Conservation (phyloP, 2,329 filamentous ascomycete species). For the Colletotrichum sp. region DNA sequence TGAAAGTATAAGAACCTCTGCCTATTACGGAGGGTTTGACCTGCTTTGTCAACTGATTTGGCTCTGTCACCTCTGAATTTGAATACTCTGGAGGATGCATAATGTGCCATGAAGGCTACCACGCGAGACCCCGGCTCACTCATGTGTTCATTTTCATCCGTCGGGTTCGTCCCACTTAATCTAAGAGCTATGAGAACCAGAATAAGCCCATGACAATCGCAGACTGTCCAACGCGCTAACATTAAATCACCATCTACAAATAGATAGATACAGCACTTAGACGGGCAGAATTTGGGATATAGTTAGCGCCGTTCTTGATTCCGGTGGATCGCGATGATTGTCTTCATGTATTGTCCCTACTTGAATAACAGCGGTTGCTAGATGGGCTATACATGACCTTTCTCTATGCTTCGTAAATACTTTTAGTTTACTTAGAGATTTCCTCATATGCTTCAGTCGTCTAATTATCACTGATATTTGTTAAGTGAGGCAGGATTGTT, state of each 20-base stretch:
- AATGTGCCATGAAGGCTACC: fast-evolving
- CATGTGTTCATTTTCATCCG: fast-evolving
- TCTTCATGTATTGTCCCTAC: neutral
- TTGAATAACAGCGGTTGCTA: neutral
- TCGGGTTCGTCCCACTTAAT: neutral
- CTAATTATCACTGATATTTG: too few species aligned
- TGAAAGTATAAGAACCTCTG: too few species aligned
- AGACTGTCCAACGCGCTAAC: fast-evolving
- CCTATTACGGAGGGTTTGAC: too few species aligned
- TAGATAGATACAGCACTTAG: neutral
- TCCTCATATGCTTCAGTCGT: fast-evolving
- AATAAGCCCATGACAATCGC: neutral
- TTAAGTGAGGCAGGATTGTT: neutral
- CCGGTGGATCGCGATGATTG: neutral
- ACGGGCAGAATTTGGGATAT: neutral
- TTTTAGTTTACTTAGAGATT: neutral
- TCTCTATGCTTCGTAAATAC: fast-evolving
- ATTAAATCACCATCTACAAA: neutral
- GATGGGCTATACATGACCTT: neutral
- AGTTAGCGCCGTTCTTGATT: neutral
- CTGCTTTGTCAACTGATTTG: too few species aligned
- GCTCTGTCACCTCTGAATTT: too few species aligned
- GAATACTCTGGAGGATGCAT: neutral
- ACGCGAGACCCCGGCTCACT: fast-evolving
- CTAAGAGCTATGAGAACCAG: neutral